Conservation (phyloP, 805 yeast species). For the Lipomyces kockii region DNA sequence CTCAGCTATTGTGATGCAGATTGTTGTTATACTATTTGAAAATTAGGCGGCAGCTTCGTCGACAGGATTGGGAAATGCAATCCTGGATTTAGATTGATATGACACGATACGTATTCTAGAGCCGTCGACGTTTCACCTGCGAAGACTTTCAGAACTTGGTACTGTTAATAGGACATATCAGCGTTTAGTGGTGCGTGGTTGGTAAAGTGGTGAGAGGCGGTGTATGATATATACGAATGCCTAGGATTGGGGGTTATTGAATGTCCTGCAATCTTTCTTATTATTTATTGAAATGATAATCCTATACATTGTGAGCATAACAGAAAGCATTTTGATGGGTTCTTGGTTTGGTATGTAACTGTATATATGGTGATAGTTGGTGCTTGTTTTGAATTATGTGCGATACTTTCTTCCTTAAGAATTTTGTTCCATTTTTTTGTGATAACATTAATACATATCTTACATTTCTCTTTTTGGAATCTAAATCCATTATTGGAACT, state of each 20-base stretch:
- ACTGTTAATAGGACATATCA: not conserved
- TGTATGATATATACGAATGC: not conserved
- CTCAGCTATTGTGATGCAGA: slow-evolving; percentile 67
- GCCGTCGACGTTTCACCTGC: not conserved
- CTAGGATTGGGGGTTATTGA: not conserved
- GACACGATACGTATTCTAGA: not conserved
- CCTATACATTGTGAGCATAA: not conserved
- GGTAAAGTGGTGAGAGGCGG: not conserved
- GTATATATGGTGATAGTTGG: not conserved
- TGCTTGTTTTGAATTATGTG: not conserved
- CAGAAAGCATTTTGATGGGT: not conserved
- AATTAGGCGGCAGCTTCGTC: not conserved
- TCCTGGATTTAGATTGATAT: not conserved
- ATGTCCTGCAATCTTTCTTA: not conserved
- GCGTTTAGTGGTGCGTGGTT: not conserved
- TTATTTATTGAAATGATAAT: not conserved
- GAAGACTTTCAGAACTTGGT: not conserved
- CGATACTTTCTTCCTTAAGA: not conserved
- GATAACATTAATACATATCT: not conserved
- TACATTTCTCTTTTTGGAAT: not conserved
- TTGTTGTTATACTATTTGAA: slow-evolving; percentile 48
- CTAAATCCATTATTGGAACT: not conserved
- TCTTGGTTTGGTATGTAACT: not conserved
- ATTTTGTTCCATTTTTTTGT: not conserved
- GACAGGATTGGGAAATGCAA: not conserved